Base-by-base conservation (phyloP, 345 rosid genomes). In the Corymbia maculata region DNA sequence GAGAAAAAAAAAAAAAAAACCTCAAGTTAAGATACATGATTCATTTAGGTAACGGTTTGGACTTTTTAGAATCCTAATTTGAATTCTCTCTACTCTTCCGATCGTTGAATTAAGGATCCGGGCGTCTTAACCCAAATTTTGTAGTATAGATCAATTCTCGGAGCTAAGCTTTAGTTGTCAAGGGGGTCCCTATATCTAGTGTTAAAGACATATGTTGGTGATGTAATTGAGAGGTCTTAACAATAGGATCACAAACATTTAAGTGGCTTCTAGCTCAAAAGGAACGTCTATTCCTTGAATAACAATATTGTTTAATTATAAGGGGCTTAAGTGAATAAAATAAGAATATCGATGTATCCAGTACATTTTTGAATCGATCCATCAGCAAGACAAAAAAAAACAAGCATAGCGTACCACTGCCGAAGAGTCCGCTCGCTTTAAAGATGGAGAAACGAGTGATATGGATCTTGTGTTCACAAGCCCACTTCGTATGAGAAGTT, bases 191-290 rank as follows among this genome's bases (percentile, higher is more conserved):
- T 14, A 8, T 30, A 28, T 64, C 6, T 64, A 64, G 6, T 19
- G 1, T 64, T n/a, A 2, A 13, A 0, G 0, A 64, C 4, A 64
- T n/a, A 0, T 13, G 15, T 68, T 68, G 13, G 24, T 32, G 0
- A 16, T 32, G 7, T 68, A 15, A 16, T 68, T 9, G 12, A 36
- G 45, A 30, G 7, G 80, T 68, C 45, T 32, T 2, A 32, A 16
- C 80, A 17, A 68, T 32, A 68, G 42, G 32, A 4, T 32, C 45
- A 68, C 0, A 32, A 4, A 32, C 24, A 32, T 16, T 32, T 68
- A 68, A 68, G 24, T 68, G 80, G 21, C 80, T 68, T 68, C 45
- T 32, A 68, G 32, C 24, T 68, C 7, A 16, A 32, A 68, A 15
- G 4, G 32, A 2, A 68, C 7, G 13, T 30, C 45, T 68, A 68